Evolutionary conservation across 306 rosid species (phyloP), one percentile per base, ranked within the genome.

Genomic region (Canavalia gladiata): DNA sequence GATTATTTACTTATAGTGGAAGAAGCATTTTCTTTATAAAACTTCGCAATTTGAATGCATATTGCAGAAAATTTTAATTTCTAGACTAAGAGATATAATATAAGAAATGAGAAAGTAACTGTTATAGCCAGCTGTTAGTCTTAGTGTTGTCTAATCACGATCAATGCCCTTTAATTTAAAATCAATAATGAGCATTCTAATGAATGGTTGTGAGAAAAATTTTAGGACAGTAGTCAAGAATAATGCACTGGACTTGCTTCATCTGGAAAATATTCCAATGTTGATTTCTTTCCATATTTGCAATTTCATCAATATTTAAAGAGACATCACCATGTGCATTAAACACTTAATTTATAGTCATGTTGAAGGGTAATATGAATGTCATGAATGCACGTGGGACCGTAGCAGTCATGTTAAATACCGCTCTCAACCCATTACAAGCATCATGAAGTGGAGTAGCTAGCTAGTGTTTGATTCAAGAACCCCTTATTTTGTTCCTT

Each of bases 111-210:
- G 37, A 67, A 65, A 86, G 50, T 34, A 72, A 30, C 6, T 76
- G 46, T 45, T 28, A 64, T 81, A 72, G 66, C 63, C 43, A 80
- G 57, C 64, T 70, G 69, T 13, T 67, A 7, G 59, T 79, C 42
- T 34, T 82, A 92, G 92, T 94, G 97, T 89, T 82, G 97, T 92
- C 96, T 87, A 90, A 92, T 94, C 98, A 84, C 47, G 58, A 83
- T 30, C 73, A 87, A 77, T 67, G 84, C 68, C 72, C 75, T 72
- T 55, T 37, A 68, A 78, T 73, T 81, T 63, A 45, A 66, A 71
- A 60, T 51, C 57, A 58, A 39, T 62, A 54, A 33, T 54, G 13
- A 65, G 76, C 78, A 55, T 82, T 63, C 37, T 52, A 74, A 78
- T 76, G 90, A 83, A 85, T 83, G 88, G 87, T 46, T 77, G 49